phyloP scores from a whole-genome alignment of 495 filamentous ascomycete genomes.

The Cladorrhinum samala region DNA sequence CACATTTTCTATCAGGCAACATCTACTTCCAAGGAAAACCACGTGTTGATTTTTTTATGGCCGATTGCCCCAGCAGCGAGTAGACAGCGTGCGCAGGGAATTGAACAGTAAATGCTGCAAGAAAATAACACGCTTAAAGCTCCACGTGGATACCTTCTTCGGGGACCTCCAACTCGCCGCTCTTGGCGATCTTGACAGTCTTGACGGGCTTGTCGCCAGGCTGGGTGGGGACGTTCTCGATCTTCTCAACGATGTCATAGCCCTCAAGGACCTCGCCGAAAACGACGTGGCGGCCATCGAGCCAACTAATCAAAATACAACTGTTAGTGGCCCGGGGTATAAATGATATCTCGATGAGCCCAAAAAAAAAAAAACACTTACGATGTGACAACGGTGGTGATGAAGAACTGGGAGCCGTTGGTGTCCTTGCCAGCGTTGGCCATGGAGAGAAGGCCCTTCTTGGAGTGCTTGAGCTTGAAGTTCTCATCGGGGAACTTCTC shows the following conservation, averaged over 20 bases:
- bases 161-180: slow-evolving; percentile 82
- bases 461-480: slow-evolving; percentile 92
- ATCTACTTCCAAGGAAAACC: not conserved
- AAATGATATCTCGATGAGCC: not conserved
- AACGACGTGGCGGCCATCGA: slow-evolving; percentile 84
- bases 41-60: slow-evolving; percentile 10
- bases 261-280: slow-evolving; percentile 90
- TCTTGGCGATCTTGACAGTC: slow-evolving; percentile 84
- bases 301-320: slow-evolving; percentile 53
- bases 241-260: slow-evolving; percentile 82
- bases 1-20: slow-evolving; percentile 10
- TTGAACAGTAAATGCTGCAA: not conserved
- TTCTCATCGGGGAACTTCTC: slow-evolving; percentile 96
- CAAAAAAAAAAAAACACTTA: slow-evolving; percentile 37
- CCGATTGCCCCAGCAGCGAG: slow-evolving; percentile 2
- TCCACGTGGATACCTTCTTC: slow-evolving; percentile 98
- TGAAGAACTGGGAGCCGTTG: slow-evolving; percentile 99
- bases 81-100: not conserved
- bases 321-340: slow-evolving; percentile 22
- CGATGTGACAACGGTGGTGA: slow-evolving; percentile 78
- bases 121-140: slow-evolving; percentile 52
- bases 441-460: slow-evolving; percentile 68
- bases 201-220: slow-evolving; percentile 64
- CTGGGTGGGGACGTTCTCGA: slow-evolving; percentile 71
- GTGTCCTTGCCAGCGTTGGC: slow-evolving; percentile 97